A percentile compares a stretch with the other conserved stretches of the same genome.
Conservation (phyloP, 345 rosid species). For the Turritis glabra region DNA sequence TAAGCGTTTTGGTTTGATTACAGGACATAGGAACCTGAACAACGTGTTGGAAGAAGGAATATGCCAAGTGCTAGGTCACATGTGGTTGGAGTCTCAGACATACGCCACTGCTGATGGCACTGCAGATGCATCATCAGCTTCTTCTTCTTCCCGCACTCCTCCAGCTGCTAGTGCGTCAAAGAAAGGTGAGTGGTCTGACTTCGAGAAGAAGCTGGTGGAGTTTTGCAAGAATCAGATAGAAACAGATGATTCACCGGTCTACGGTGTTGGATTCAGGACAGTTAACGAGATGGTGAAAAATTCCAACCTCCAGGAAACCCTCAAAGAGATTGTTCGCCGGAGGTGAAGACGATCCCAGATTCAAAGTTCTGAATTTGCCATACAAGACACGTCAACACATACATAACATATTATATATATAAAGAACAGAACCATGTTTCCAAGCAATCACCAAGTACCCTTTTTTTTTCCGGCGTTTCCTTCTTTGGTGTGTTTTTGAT, state of each 20-base stretch:
- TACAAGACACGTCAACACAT: too few species aligned
- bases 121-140: constrained; percentile 22
- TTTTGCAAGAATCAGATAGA: constrained; percentile 80
- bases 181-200: constrained; percentile 63
- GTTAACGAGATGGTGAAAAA: constrained; percentile 56
- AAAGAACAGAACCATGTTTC: too few species aligned
- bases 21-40: constrained; percentile 66
- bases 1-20: background rate
- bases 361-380: too few species aligned
- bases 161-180: constrained; percentile 40
- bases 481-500: too few species aligned
- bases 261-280: constrained; percentile 69
- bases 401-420: too few species aligned
- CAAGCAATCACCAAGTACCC: too few species aligned
- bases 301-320: constrained; percentile 57
- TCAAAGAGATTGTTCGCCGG: constrained; percentile 34
- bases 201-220: constrained; percentile 64
- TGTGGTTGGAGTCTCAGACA: constrained; percentile 78
- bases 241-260: constrained; percentile 68
- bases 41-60: constrained; percentile 89
- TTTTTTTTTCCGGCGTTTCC: too few species aligned
- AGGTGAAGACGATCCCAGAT: background rate
- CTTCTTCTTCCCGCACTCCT: constrained; percentile 26
- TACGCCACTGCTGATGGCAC: background rate
- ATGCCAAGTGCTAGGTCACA: constrained; percentile 88